Evolutionary conservation across 1,139 yeast species (phyloP), one percentile per base, ranked within the genome.

Genomic region (Saccharomycopsis crataegensis): DNA sequence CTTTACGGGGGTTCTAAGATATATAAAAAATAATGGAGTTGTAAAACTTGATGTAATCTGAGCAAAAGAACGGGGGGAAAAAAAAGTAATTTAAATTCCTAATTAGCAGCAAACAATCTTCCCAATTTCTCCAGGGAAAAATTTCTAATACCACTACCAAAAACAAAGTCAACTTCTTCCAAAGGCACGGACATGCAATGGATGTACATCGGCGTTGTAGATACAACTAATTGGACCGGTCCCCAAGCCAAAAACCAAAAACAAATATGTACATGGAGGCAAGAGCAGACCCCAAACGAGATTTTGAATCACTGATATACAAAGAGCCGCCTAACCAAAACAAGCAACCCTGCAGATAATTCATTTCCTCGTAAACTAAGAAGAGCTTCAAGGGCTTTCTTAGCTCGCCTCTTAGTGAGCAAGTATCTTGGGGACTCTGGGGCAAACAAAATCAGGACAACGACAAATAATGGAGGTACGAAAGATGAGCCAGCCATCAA

Each of bases 341-440:
- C 58, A 38, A 67, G 51, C 86, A 86, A 52, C 80, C 60, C 66
- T 54, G 70, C 59, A 43, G 67, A 59, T 45, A 16, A 17, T 12
- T 43, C 45, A n/a, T 16, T 83, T 65, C 59, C 37, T 80, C 82
- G 48, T 74, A 74, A 56, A 70, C 68, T 59, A 77, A 73, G 52
- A 76, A 78, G 81, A n/a, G 79, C 79, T 17, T 68, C 64, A 66
- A 71, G 78, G 66, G 86, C 86, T 46, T 70, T 60, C 28, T 67
- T 75, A 58, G 73, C 66, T 43, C 70, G 64, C 43, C 71, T 73
- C 58, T 72, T 78, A 22, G 55, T 71, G 60, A 83, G 70, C 59
- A 83, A 73, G 86, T 86, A 85, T 72, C 91, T 78, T 58, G 91
- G 90, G n/a, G 88, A 82, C 64, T 84, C 91, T 14, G 86, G 86